Base-by-base conservation (phyloP, 352 stramenopile genomes). In the Phytopythium oedochilum region DNA sequence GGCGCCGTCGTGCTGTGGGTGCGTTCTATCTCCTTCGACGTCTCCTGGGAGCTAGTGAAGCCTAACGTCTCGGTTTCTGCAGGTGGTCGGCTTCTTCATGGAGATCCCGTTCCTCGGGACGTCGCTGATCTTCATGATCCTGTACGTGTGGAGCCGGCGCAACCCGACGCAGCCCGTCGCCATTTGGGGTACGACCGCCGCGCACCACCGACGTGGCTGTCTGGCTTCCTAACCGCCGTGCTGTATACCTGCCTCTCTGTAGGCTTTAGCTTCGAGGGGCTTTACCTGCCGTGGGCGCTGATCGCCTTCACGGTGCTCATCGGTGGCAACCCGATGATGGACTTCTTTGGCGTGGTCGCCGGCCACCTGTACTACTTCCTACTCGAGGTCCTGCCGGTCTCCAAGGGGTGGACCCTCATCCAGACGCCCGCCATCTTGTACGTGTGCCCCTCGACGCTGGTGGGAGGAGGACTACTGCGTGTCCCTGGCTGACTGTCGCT, bases 331-430 rank as follows among this genome's bases (percentile, higher is more conserved):
- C 86, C 88, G 20, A 89, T 96, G 47, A 91, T 89, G 71, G 83
- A 96, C 59, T 64, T 96, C 46, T 86, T 94, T 28, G 88, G 88
- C 2, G 76, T 96, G 15, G 60, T 94, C 12, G 84, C 87, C 8
- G 88, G 86, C 20, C 88, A 96, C 67, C 55, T 95, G 36, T 96
- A 95, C 75, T 96, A 96, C 69, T 96, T 96, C 47, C 46, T 95
- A 47, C 65, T 95, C 44, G 88, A 96, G 63, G 83, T 95, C 53
- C 69, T 95, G 31, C 88, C 88, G 17, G 71, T 78, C 42, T 92
- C 82, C 29, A 93, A 95, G 63, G 83, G 84, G 25, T 92, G 83
- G 82, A 89, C 81, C 51, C 53, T 94, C 42, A 60, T 95, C 60
- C 78, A 94, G 61, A 95, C 86, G 15, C 86, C 86, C 7, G 61